Evolutionary conservation across 2,329 filamentous ascomycete species (phyloP).

Genomic region (Hymenotorrendiella dingleyae): DNA sequence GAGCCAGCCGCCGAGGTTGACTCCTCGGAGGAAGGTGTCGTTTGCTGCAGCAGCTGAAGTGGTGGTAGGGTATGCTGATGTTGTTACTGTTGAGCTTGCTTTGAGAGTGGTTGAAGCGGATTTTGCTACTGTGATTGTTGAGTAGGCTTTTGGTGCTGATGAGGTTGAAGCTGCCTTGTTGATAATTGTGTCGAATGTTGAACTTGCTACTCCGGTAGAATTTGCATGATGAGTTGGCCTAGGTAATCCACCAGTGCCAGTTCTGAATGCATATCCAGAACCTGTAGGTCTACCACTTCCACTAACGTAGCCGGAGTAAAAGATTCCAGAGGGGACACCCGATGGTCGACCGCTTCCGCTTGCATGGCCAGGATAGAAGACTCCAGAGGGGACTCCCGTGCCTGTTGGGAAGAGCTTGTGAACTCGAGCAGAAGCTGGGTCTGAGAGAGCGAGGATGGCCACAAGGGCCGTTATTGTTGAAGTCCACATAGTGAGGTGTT

Average conservation of each 20-base stretch:
- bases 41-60: not conserved
- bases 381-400: slow-evolving; percentile 7
- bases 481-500: slow-evolving; percentile 17
- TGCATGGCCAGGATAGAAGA: slow-evolving; percentile 9
- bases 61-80: not conserved
- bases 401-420: slow-evolving; percentile 6
- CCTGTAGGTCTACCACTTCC: slow-evolving; percentile 12
- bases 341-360: slow-evolving; percentile 3
- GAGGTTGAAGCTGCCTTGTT: not conserved
- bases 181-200: not conserved
- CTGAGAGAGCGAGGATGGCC: slow-evolving; percentile 16
- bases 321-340: too few species aligned
- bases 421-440: slow-evolving; percentile 7
- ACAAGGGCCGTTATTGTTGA: slow-evolving; percentile 15
- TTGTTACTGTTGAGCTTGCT: not conserved
- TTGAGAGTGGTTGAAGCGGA: not conserved
- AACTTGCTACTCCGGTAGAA: not conserved
- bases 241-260: not conserved
- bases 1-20: slow-evolving; percentile 33
- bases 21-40: slow-evolving; percentile 30
- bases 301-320: slow-evolving; percentile 8
- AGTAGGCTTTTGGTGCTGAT: not conserved
- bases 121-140: not conserved
- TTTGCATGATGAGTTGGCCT: not conserved
- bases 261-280: not conserved